Conservation (phyloP, 805 yeast species). For the Phaffomyces antillensis region DNA sequence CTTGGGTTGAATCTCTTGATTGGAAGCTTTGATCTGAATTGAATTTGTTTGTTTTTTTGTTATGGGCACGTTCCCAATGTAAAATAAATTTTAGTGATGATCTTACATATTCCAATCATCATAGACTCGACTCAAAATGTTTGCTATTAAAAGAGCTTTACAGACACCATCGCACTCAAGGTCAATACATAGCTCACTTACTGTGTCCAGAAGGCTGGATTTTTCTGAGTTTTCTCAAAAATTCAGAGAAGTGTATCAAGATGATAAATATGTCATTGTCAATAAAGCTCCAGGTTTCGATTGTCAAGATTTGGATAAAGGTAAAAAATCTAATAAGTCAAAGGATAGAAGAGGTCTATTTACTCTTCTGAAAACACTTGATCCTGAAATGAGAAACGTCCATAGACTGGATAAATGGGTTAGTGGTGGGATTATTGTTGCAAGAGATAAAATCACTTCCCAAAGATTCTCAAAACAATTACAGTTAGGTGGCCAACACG, state of each 20-base stretch:
- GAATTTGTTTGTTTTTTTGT: no score
- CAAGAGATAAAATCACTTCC: slow-evolving; percentile 28
- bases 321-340: neutral
- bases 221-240: neutral
- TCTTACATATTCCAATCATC: no score
- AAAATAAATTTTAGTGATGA: no score
- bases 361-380: slow-evolving; percentile 3
- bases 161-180: no score
- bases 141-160: no score
- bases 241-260: slow-evolving; percentile 9
- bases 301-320: slow-evolving; percentile 4
- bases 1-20: no score
- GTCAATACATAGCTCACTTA: no score
- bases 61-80: no score
- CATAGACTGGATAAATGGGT: slow-evolving; percentile 34
- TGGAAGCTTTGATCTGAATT: no score
- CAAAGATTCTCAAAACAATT: slow-evolving; percentile 27
- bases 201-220: neutral
- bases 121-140: no score
- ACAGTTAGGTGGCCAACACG: slow-evolving; percentile 28
- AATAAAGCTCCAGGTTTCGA: slow-evolving; percentile 31
- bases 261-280: slow-evolving; percentile 14
- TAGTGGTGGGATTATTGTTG: slow-evolving; percentile 34
- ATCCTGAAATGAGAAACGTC: slow-evolving; percentile 23
- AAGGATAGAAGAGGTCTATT: slow-evolving; percentile 9